Evolutionary conservation across 768 basidiomycete species (phyloP).

Genomic region (Boletus sp.): DNA sequence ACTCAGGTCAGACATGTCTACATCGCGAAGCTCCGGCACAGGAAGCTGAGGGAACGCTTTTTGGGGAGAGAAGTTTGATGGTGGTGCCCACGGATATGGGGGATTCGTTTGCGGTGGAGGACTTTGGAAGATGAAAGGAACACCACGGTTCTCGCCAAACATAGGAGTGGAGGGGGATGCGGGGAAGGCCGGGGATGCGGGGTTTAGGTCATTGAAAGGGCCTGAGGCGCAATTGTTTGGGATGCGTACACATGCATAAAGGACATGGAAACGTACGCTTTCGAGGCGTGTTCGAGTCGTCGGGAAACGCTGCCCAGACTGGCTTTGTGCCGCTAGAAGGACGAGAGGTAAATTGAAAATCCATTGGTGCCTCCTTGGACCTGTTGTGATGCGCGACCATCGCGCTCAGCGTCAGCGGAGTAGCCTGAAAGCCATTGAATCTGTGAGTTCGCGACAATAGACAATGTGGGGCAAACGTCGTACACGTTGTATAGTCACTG

Average conservation of each 20-base stretch:
- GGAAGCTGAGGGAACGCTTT: slow-evolving; percentile 53
- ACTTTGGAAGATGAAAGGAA: slow-evolving; percentile 71
- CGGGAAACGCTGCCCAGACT: slow-evolving; percentile 48
- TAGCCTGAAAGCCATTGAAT: neutral
- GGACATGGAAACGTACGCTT: slow-evolving; percentile 60
- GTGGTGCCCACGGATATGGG: slow-evolving; percentile 65
- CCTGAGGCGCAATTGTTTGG: slow-evolving; percentile 37
- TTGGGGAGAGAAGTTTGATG: slow-evolving; percentile 53
- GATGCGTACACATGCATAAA: slow-evolving; percentile 8
- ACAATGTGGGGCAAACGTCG: slow-evolving; percentile 10
- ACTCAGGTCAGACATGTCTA: slow-evolving; percentile 74
- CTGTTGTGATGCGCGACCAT: slow-evolving; percentile 38
- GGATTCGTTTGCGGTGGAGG: slow-evolving; percentile 41
- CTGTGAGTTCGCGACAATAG: neutral
- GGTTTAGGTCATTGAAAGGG: slow-evolving; percentile 42
- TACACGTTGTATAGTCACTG: slow-evolving; percentile 6
- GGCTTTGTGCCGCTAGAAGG: slow-evolving; percentile 49
- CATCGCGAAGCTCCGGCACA: slow-evolving; percentile 52
- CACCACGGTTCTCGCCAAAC: slow-evolving; percentile 63
- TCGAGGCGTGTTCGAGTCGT: slow-evolving; percentile 52
- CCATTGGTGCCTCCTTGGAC: slow-evolving; percentile 84
- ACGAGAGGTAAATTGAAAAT: slow-evolving; percentile 80
- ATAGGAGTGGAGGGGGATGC: slow-evolving; percentile 40
- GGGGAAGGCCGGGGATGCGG: slow-evolving; percentile 35
- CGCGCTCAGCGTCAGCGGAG: neutral